These are phyloP conservation scores for Carex myosuroides DNA, from an alignment of 176 grass and related monocot species.

Conservation along the genomic window DNA sequence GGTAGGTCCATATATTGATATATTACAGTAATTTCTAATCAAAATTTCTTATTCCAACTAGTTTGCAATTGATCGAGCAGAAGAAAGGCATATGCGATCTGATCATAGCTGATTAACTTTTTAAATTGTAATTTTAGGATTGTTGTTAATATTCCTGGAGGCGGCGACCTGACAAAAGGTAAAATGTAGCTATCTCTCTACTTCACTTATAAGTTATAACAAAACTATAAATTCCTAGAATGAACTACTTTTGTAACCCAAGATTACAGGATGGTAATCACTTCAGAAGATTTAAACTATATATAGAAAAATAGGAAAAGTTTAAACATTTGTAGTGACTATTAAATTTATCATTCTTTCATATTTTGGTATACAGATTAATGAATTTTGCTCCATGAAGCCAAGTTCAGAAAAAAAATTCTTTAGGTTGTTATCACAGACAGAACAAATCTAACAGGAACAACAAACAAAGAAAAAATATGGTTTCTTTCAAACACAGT, in stretches of 20 bases:
- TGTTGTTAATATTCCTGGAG: slow-evolving; percentile 17
- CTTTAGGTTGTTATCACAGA: not conserved
- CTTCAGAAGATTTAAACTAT: not conserved
- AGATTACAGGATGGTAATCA: not conserved
- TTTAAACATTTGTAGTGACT: not conserved
- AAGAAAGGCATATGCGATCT: not conserved
- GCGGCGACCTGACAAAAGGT: not conserved
- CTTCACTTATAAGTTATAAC: not conserved
- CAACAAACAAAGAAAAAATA: not conserved
- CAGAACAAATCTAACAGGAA: not conserved
- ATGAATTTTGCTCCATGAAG: not conserved
- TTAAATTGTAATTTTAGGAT: slow-evolving; percentile 6
- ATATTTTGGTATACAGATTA: not conserved
- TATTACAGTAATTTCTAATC: not conserved
- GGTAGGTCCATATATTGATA: slow-evolving; percentile 26
- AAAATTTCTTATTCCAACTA: not conserved
- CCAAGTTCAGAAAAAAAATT: not conserved
- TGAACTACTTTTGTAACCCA: not conserved
- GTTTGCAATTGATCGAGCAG: not conserved
- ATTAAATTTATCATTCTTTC: not conserved
- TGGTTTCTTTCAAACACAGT: not conserved
- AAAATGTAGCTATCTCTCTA: not conserved
- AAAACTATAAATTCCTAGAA: not conserved
- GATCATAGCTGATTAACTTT: not conserved
- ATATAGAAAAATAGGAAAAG: not conserved